These are phyloP conservation scores for Amphirosellinia nigrospora DNA, from an alignment of 495 filamentous ascomycete species.

Conservation along the genomic window DNA sequence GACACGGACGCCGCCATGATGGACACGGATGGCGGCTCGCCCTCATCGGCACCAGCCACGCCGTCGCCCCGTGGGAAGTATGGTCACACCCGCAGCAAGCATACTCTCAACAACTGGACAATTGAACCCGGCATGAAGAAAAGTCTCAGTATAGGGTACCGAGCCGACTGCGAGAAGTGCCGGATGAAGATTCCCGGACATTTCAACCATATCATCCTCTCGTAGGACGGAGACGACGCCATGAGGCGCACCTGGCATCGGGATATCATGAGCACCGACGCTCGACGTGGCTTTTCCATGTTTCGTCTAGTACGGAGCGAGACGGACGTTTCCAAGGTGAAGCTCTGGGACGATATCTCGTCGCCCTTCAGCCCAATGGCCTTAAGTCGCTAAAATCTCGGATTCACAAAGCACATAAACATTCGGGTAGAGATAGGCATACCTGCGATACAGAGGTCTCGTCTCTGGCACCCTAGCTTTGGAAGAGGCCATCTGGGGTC, in stretches of 20 bases:
- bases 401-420: neutral
- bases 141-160: constrained; percentile 81
- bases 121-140: constrained; percentile 64
- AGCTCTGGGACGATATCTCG: neutral
- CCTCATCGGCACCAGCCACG: constrained; percentile 39
- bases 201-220: constrained; percentile 80
- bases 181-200: constrained; percentile 79
- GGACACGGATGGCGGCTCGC: constrained; percentile 38
- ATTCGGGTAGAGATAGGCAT: constrained; percentile 15
- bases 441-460: constrained; percentile 16
- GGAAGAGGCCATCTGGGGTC: neutral
- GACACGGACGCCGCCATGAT: constrained; percentile 40
- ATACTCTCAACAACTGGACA: constrained; percentile 57
- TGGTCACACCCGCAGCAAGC: constrained; percentile 52
- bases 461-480: neutral
- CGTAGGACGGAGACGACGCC: constrained; percentile 43
- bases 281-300: neutral
- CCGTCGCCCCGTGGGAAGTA: constrained; percentile 44
- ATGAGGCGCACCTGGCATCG: neutral
- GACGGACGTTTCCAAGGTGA: neutral
- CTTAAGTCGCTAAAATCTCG: neutral
- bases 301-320: neutral
- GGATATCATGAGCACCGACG: neutral
- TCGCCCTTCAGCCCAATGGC: neutral
- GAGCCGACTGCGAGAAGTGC: constrained; percentile 88